Conservation (phyloP, 1,284 basidiomycete genomes). For the Coniophora puteana region DNA sequence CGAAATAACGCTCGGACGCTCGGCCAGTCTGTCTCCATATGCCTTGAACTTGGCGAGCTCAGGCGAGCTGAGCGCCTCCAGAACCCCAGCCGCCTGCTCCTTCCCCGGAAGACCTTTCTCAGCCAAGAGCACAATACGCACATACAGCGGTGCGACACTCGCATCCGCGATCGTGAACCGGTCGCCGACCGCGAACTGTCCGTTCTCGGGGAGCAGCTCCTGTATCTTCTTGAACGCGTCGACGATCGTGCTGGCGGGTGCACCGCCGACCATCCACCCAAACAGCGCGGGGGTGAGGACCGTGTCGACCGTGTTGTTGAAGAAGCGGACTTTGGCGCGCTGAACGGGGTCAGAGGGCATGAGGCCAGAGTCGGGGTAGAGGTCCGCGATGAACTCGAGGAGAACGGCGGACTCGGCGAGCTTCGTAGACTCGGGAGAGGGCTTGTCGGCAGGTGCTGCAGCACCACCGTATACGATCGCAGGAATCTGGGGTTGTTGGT, state of each 20-base stretch:
- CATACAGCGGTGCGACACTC: constrained; percentile 49
- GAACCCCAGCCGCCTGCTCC: constrained; percentile 9
- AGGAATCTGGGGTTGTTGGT: constrained; percentile 38
- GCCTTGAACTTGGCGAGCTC: background rate
- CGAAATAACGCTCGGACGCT: background rate
- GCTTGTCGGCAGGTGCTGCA: constrained; percentile 39
- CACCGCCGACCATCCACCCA: constrained; percentile 31
- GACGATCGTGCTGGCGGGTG: constrained; percentile 18
- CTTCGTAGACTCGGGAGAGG: too few species aligned
- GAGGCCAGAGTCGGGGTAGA: constrained; percentile 40
- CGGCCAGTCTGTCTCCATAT: background rate
- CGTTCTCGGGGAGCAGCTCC: constrained; percentile 22
- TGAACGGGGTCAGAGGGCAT: constrained; percentile 51
- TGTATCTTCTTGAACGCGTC: constrained; percentile 25
- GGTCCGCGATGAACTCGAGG: too few species aligned
- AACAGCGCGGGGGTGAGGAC: constrained; percentile 34
- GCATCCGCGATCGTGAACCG: constrained; percentile 47
- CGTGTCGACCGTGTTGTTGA: constrained; percentile 34
- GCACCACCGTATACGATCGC: constrained; percentile 57
- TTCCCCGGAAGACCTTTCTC: constrained; percentile 14
- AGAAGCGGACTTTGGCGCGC: too few species aligned
- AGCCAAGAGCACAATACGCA: constrained; percentile 32
- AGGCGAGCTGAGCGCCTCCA: background rate
- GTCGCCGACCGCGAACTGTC: constrained; percentile 27
- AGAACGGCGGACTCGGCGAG: too few species aligned